These are phyloP conservation scores for Apiospora phragmitis DNA, from an alignment of 2,329 filamentous ascomycete genomes.

Conservation along the genomic window DNA sequence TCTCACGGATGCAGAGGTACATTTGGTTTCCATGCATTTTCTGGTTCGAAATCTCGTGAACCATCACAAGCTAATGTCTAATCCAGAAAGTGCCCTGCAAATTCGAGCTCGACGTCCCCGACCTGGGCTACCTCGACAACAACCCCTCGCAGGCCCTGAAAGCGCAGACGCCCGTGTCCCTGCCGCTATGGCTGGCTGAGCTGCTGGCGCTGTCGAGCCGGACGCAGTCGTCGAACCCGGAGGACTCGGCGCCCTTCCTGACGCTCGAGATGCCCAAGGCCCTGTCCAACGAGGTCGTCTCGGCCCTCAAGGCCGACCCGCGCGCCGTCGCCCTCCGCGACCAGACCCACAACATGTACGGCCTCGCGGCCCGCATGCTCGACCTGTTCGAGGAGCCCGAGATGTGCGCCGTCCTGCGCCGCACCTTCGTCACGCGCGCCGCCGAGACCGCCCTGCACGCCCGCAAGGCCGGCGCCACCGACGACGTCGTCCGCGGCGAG, in stretches of 20 bases:
- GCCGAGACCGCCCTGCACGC: slow-evolving; percentile 86
- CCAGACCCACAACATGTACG: slow-evolving; percentile 85
- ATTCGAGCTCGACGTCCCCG: slow-evolving; percentile 86
- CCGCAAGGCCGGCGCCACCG: slow-evolving; percentile 74
- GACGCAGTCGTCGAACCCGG: slow-evolving; percentile 33
- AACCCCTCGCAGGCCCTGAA: slow-evolving; percentile 73
- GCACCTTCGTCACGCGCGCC: slow-evolving; percentile 80
- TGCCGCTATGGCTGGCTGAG: slow-evolving; percentile 93
- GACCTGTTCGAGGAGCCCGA: slow-evolving; percentile 83
- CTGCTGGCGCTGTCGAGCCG: slow-evolving; percentile 76
- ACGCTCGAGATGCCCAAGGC: slow-evolving; percentile 80
- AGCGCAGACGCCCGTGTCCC: slow-evolving; percentile 73
- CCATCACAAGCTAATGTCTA: slow-evolving; percentile 14
- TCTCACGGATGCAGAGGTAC: slow-evolving; percentile 78
- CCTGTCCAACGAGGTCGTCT: slow-evolving; percentile 77
- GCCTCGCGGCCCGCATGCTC: slow-evolving; percentile 79
- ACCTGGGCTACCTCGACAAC: slow-evolving; percentile 86
- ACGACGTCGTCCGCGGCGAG: slow-evolving; percentile 56
- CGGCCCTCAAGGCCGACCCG: slow-evolving; percentile 88
- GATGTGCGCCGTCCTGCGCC: slow-evolving; percentile 72
- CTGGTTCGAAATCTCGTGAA: slow-evolving; percentile 9
- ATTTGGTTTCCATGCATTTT: neutral
- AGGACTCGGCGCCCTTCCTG: slow-evolving; percentile 59
- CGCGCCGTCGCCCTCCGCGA: slow-evolving; percentile 81
- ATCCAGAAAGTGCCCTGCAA: slow-evolving; percentile 91